Base-by-base conservation (phyloP, 106 monocot species). In the Triglochin maritima region DNA sequence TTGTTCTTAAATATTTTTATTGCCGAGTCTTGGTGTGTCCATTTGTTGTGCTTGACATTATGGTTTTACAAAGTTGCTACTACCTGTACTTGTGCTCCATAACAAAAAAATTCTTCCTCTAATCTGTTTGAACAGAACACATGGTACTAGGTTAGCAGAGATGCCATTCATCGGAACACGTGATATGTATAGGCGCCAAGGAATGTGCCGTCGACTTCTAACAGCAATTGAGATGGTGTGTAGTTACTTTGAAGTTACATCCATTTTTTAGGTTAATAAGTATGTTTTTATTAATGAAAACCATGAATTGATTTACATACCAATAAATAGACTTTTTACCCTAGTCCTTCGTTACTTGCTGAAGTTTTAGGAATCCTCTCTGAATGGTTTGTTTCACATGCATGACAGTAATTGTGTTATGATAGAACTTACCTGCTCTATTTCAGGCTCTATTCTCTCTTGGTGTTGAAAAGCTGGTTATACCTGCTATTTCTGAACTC, bases 161-260 rank as follows among this genome's bases (percentile, higher is more conserved):
- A 95, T 95, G 90, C 95, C 90, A 59, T 95, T 90, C 67, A 90
- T 95, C 72, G 90, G 95, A 41, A 90, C 95, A 15, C 82, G 95
- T 62, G 59, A 80, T 66, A 85, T 83, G 70, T 87, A 95, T 73
- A 78, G 90, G 64, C 82, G 76, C 2, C 87, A 90, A 81, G 95
- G 95, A 55, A 95, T 95, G 95, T 90, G 95, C 56, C 81, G 85
- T 9, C 76, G 79, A 14, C 85, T 95, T 60, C 75, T 95, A 15
- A 16, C 63, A 59, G 90, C 80, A 67, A 87, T 95, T 77, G 82
- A 94, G 82, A 65, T 64, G 55, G 94, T 87, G 82, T 62, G 76
- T 29, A 46, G 9, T 5, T 8, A 4, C 3, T 87, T 81, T 62
- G 76, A 14, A 46, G 9, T 5, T 8, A 4, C 3, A 5, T 64